A percentile compares a stretch with the other conserved stretches of the same genome.
Evolutionary conservation across 768 basidiomycete genomes (phyloP).

Genomic region (Leucosporidium yakuticum): DNA sequence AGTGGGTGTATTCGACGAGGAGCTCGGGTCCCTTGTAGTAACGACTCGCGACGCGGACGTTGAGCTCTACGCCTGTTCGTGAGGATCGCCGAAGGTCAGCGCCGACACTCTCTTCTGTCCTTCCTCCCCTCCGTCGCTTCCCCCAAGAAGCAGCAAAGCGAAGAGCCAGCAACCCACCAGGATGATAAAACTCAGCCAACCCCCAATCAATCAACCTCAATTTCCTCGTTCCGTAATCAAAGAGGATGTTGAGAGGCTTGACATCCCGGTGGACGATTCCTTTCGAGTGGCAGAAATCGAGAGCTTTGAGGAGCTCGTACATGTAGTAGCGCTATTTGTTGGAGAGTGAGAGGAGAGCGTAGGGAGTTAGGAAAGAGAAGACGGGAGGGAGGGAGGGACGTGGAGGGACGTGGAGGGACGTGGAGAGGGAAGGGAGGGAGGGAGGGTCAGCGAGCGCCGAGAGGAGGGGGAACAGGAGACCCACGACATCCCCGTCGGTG

Average conservation of each 20-base stretch:
- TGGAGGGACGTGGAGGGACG: too few relatives aligned
- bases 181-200: slow-evolving; percentile 36
- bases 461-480: neutral
- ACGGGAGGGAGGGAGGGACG: too few relatives aligned
- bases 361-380: too few relatives aligned
- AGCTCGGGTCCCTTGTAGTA: slow-evolving; percentile 34
- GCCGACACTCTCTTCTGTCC: too few relatives aligned
- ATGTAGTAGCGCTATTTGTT: slow-evolving; percentile 28
- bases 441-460: neutral
- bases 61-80: slow-evolving; percentile 12
- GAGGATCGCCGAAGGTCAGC: too few relatives aligned
- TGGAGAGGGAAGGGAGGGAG: too few relatives aligned
- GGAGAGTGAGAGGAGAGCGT: neutral
- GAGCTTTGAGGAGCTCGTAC: slow-evolving; percentile 34
- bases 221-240: slow-evolving; percentile 29
- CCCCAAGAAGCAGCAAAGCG: too few relatives aligned
- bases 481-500: slow-evolving; percentile 33
- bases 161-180: slow-evolving; percentile 1
- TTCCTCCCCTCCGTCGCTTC: too few relatives aligned
- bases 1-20: slow-evolving; percentile 22
- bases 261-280: slow-evolving; percentile 39
- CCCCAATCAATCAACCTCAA: slow-evolving; percentile 37
- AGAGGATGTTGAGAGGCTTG: slow-evolving; percentile 35
- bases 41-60: slow-evolving; percentile 34
- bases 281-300: slow-evolving; percentile 35